phyloP scores from a whole-genome alignment of 2,329 filamentous ascomycete species.

The Hymenoscyphus salicellus region DNA sequence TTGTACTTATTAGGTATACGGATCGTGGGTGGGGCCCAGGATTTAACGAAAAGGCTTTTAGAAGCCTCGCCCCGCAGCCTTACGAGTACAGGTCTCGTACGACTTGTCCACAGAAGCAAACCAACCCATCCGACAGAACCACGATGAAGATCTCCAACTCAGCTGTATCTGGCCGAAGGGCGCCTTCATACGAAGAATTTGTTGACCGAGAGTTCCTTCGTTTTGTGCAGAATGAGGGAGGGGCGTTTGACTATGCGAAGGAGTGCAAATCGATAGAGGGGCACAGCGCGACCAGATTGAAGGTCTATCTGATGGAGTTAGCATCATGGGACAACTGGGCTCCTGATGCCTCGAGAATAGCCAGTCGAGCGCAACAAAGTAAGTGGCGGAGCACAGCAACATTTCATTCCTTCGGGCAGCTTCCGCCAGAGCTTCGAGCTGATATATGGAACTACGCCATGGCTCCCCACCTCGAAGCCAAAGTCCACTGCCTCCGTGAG shows the following conservation, averaged over 20 bases:
- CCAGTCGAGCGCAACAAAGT: background rate
- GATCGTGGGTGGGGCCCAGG: too few relatives aligned
- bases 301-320: background rate
- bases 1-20: too few relatives aligned
- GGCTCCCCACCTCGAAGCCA: background rate
- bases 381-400: background rate
- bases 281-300: too few relatives aligned
- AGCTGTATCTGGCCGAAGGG: background rate
- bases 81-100: too few relatives aligned
- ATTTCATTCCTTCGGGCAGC: background rate
- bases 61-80: too few relatives aligned
- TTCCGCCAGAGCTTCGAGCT: background rate
- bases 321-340: background rate
- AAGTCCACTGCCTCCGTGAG: background rate
- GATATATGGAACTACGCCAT: background rate
- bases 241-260: background rate
- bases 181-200: background rate
- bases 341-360: background rate
- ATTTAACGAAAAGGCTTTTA: too few relatives aligned
- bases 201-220: background rate
- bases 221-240: background rate
- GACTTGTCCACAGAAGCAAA: too few relatives aligned
- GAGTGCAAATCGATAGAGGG: background rate
- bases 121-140: background rate
- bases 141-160: constrained; percentile 2